Conservation (phyloP, 441 rosid genomes). For the Aquilaria agallochum region DNA sequence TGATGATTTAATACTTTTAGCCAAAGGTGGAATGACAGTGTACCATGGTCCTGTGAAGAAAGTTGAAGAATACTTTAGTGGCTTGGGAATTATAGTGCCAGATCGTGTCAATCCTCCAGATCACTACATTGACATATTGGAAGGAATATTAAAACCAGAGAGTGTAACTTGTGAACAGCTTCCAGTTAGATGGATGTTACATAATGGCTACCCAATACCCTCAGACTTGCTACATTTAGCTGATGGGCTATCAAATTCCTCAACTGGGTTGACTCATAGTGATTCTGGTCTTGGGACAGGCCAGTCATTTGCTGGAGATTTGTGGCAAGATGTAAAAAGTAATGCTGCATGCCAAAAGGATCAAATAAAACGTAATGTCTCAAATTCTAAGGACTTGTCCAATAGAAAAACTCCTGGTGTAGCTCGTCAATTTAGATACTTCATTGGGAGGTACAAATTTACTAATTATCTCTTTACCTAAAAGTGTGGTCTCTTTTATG, state of each 20-base stretch:
- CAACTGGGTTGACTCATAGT: slow-evolving; percentile 19
- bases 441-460: slow-evolving; percentile 44
- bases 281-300: slow-evolving; percentile 21
- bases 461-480: neutral
- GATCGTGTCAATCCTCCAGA: slow-evolving; percentile 73
- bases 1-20: slow-evolving; percentile 66
- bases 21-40: slow-evolving; percentile 60
- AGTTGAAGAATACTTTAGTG: slow-evolving; percentile 58
- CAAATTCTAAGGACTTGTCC: slow-evolving; percentile 42
- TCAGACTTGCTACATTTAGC: slow-evolving; percentile 49
- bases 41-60: slow-evolving; percentile 63
- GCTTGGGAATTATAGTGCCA: slow-evolving; percentile 50
- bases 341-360: slow-evolving; percentile 31
- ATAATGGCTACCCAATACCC: slow-evolving; percentile 60
- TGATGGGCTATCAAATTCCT: slow-evolving; percentile 33
- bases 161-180: slow-evolving; percentile 46
- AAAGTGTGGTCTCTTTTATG: neutral
- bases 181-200: slow-evolving; percentile 70
- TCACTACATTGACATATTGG: slow-evolving; percentile 62
- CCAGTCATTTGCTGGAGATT: slow-evolving; percentile 42
- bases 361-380: slow-evolving; percentile 27
- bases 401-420: slow-evolving; percentile 45
- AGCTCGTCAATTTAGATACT: slow-evolving; percentile 50
- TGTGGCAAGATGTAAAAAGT: slow-evolving; percentile 38
- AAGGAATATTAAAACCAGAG: slow-evolving; percentile 53